Evolutionary conservation across 108 stramenopile genomes (phyloP).

Genomic region (Cyclostephanos tholiformis): DNA sequence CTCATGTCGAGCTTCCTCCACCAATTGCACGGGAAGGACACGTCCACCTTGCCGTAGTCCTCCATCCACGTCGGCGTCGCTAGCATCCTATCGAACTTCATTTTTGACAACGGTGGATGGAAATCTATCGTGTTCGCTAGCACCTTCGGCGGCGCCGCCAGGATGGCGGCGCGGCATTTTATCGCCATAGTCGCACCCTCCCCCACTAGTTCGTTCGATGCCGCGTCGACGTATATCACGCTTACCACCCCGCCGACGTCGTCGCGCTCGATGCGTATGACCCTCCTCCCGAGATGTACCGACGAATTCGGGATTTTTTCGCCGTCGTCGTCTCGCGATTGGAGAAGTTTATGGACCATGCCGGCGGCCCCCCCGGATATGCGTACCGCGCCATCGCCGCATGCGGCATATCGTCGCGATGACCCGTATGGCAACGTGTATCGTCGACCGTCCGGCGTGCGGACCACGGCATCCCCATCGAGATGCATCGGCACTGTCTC

Average conservation of each 20-base stretch:
- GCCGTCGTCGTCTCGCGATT: background rate
- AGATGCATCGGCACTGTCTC: slow-evolving; percentile 8
- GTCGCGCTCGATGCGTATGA: slow-evolving; percentile 14
- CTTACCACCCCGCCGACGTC: background rate
- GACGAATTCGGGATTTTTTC: background rate
- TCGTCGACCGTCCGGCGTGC: slow-evolving; percentile 1
- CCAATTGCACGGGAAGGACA: slow-evolving; percentile 26
- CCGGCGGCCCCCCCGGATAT: slow-evolving; percentile 12
- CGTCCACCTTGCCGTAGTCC: slow-evolving; percentile 30
- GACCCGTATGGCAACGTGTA: slow-evolving; percentile 4
- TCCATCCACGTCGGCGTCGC: slow-evolving; percentile 39
- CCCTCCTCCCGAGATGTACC: slow-evolving; percentile 19
- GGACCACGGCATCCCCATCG: slow-evolving; percentile 12
- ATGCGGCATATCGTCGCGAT: slow-evolving; percentile 12
- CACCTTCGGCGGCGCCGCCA: slow-evolving; percentile 28
- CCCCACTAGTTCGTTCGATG: background rate
- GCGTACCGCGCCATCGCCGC: slow-evolving; percentile 18
- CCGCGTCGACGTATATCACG: background rate
- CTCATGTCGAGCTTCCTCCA: slow-evolving; percentile 18
- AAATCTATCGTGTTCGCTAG: slow-evolving; percentile 16
- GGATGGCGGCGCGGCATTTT: slow-evolving; percentile 16
- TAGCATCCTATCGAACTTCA: slow-evolving; percentile 20
- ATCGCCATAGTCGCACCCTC: background rate
- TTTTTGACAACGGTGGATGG: slow-evolving; percentile 18
- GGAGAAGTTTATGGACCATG: slow-evolving; percentile 8